Base-by-base conservation (phyloP, 1,284 basidiomycete species). In the Trametes pubescens region DNA sequence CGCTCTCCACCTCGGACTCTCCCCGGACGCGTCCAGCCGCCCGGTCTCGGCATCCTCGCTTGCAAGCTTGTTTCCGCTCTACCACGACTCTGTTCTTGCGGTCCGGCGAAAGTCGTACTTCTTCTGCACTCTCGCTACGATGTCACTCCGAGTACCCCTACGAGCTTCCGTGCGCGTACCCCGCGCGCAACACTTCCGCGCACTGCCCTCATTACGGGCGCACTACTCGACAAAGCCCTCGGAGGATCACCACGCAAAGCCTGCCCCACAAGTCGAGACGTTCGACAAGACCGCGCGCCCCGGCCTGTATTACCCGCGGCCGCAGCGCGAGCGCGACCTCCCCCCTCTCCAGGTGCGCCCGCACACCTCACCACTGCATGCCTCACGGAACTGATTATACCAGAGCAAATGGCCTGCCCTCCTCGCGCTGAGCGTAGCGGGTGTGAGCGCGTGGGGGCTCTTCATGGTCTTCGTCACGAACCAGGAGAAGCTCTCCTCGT, bases 401-500 rank as follows among this genome's bases (percentile, higher is more conserved):
- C 62, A 84, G 85, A 79, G 77, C 68, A 78, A 78, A 71, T 92
- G 90, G 90, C 90, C 89, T 0, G 72, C 81, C 26, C 72, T 87
- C n/a, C 75, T 88, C 24, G 83, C 79, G 0, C 77, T 86, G 51
- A 78, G 81, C 14, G 75, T 79, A 0, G 65, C 85, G 18, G 91
- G 90, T 18, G 74, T 90, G 4, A 75, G 84, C 2, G 84, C 82
- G 13, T 93, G 91, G 91, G 84, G 77, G 14, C 81, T 79, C 4
- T 93, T 93, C 75, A 81, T 92, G 67, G 80, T 82, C 32, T 87
- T 86, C 68, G 86, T 86, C 10, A 88, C 87, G 62, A 93, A 93
- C 77, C 86, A 91, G 72, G 92, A 93, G 73, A 88, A 87, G 69
- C 80, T 92, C 26, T 86, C 90, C n/a, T 89, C 86, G 68, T 93